These are phyloP conservation scores for Rickenella mellea DNA, from an alignment of 768 basidiomycete species.

Conservation along the genomic window DNA sequence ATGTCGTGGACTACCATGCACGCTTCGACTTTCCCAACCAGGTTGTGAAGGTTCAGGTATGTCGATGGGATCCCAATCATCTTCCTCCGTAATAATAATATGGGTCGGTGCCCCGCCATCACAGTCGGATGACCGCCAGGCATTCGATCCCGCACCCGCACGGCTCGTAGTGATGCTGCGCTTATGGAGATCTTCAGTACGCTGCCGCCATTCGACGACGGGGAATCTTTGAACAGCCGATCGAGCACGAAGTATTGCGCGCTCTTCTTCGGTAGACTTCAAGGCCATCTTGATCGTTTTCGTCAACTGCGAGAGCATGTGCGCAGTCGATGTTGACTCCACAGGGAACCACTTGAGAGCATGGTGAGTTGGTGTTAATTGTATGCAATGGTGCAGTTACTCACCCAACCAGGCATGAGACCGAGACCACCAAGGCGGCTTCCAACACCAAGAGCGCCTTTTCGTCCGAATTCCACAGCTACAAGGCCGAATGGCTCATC, in stretches of 20 bases:
- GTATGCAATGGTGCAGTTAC: conserved; percentile 18
- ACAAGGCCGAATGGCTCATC: conserved; percentile 96
- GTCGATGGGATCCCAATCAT: conserved; percentile 72
- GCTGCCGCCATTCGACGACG: conserved; percentile 94
- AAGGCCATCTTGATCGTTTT: conserved; percentile 94
- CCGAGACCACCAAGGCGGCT: conserved; percentile 90
- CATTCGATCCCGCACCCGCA: conserved; percentile 53
- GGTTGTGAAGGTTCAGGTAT: conserved; percentile 61
- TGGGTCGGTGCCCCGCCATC: conserved; percentile 28
- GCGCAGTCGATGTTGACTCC: conserved; percentile 84
- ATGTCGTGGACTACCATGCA: conserved; percentile 30
- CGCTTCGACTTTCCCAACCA: conserved; percentile 65
- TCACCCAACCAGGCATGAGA: conserved; percentile 95
- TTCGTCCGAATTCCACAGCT: conserved; percentile 92
- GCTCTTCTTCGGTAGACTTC: conserved; percentile 84
- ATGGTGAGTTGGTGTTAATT: conserved; percentile 1
- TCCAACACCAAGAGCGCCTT: conserved; percentile 93
- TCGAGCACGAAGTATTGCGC: conserved; percentile 85
- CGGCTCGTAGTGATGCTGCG: conserved; percentile 74
- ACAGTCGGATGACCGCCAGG: conserved; percentile 72
- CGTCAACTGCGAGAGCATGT: conserved; percentile 89
- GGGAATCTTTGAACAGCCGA: conserved; percentile 96
- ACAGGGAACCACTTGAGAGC: conserved; percentile 85
- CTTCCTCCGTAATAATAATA: conserved; percentile 51
- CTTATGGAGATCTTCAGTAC: conserved; percentile 89